These are phyloP conservation scores for Teratosphaeria destructans DNA, from an alignment of 2,329 filamentous ascomycete genomes.

Conservation along the genomic window DNA sequence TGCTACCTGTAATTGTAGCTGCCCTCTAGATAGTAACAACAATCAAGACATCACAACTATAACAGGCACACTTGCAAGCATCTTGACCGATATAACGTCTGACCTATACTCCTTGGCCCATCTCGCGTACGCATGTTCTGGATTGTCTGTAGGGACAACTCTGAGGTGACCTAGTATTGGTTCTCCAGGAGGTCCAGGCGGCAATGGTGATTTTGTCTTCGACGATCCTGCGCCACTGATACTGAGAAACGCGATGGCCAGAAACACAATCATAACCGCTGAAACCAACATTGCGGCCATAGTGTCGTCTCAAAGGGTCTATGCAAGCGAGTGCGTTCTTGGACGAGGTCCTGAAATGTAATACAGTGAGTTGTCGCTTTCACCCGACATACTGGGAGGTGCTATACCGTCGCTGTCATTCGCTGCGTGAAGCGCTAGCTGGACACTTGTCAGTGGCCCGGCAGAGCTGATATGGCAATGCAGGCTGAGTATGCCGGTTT, in stretches of 20 bases:
- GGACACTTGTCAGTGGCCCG: background rate
- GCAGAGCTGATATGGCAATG: background rate
- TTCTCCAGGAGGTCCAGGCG: constrained; percentile 15
- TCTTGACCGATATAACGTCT: constrained; percentile 29
- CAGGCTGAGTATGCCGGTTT: background rate
- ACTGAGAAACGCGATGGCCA: background rate
- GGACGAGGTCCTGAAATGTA: background rate
- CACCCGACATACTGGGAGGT: background rate
- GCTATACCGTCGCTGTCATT: background rate
- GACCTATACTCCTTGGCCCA: constrained; percentile 11
- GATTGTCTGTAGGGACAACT: constrained; percentile 13
- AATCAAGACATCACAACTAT: too few species aligned
- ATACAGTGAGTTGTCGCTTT: background rate
- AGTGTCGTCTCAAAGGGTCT: background rate
- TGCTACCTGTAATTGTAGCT: too few species aligned
- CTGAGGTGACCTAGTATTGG: constrained; percentile 17
- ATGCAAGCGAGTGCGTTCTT: background rate
- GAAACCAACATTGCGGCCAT: background rate
- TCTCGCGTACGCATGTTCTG: constrained; percentile 14
- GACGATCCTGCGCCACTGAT: background rate
- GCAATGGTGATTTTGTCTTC: constrained; percentile 8
- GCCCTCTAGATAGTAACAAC: too few species aligned
- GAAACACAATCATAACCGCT: background rate
- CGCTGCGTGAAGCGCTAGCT: background rate
- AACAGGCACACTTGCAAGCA: constrained; percentile 22